These are phyloP conservation scores for Pyrenophora seminiperda DNA, from an alignment of 2,329 filamentous ascomycete genomes.

Conservation along the genomic window DNA sequence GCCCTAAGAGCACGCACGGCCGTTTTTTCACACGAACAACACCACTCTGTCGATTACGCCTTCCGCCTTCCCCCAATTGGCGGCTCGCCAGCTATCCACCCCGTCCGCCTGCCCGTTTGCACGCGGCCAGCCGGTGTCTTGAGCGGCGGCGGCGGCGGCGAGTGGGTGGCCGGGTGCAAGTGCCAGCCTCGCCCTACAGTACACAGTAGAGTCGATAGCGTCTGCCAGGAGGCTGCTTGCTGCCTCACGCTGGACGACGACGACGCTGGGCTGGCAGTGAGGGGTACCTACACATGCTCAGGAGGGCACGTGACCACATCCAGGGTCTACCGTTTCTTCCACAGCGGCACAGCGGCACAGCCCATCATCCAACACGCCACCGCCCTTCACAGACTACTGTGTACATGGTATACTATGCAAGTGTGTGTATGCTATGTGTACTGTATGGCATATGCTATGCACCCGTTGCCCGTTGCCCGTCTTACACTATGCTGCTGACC, in stretches of 20 bases:
- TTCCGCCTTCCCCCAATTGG: conserved; percentile 32
- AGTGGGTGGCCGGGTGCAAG: too few relatives aligned
- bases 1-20: conserved; percentile 22
- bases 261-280: conserved; percentile 13
- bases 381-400: too few relatives aligned
- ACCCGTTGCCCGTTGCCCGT: conserved; percentile 2
- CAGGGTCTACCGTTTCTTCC: conserved; percentile 9
- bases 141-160: too few relatives aligned
- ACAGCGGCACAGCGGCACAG: too few relatives aligned
- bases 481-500: conserved; percentile 7
- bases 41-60: conserved; percentile 29
- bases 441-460: conserved; percentile 8
- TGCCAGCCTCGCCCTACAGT: too few relatives aligned
- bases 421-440: too few relatives aligned
- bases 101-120: conserved; percentile 18
- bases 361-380: conserved; percentile 1
- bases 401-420: too few relatives aligned
- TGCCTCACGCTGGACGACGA: not conserved
- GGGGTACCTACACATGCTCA: conserved; percentile 8
- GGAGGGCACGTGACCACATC: conserved; percentile 22
- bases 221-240: not conserved
- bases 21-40: conserved; percentile 25
- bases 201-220: too few relatives aligned
- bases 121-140: conserved; percentile 3
- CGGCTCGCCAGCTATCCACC: conserved; percentile 24